These are phyloP conservation scores for Pisolithus thermaeus DNA, from an alignment of 1,284 basidiomycete species.

Conservation along the genomic window DNA sequence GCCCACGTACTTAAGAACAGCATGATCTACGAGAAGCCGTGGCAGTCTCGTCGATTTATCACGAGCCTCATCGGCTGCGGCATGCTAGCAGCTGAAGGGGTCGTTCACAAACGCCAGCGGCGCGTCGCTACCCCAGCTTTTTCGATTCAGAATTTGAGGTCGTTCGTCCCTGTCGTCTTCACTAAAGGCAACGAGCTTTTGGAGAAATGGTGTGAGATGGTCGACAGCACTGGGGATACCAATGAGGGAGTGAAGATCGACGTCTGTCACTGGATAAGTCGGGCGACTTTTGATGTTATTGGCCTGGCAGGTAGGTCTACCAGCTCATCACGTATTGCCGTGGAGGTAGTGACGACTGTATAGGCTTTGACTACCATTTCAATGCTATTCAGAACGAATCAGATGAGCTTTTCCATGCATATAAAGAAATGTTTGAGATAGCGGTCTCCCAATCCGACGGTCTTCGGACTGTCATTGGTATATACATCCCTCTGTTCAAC, in stretches of 20 bases:
- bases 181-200: conserved; percentile 58
- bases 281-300: conserved; percentile 78
- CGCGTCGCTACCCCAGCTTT: conserved; percentile 73
- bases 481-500: conserved; percentile 58
- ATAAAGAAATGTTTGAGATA: conserved; percentile 76
- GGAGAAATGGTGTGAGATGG: conserved; percentile 51
- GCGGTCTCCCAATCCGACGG: conserved; percentile 50
- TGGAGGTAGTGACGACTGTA: not conserved
- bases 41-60: conserved; percentile 68
- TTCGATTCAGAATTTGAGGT: conserved; percentile 66
- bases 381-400: conserved; percentile 70
- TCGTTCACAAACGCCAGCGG: conserved; percentile 67
- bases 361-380: conserved; percentile 77
- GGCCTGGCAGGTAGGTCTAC: conserved; percentile 55
- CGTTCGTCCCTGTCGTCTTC: conserved; percentile 65
- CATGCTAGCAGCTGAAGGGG: conserved; percentile 72
- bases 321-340: not conserved
- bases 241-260: conserved; percentile 38
- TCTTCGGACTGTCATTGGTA: conserved; percentile 42
- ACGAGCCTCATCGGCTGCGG: conserved; percentile 71
- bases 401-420: conserved; percentile 70
- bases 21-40: conserved; percentile 71
- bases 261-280: conserved; percentile 67
- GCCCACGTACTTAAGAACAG: conserved; percentile 64
- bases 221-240: conserved; percentile 19